phyloP scores from a whole-genome alignment of 2,329 filamentous ascomycete genomes.

The Emmonsiellopsis sp. region DNA sequence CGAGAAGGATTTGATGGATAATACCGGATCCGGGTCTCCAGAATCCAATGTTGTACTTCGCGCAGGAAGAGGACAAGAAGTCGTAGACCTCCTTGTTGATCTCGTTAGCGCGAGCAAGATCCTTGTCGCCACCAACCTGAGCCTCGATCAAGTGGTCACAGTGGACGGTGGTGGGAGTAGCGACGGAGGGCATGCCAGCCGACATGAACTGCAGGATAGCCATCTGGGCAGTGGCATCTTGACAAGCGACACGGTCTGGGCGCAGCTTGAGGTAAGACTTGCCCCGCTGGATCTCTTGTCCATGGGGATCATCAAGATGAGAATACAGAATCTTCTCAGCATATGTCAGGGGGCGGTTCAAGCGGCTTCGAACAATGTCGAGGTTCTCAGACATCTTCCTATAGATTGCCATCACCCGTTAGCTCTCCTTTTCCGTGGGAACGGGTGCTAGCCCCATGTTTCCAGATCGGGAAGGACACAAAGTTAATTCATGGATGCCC shows the following conservation, averaged over 20 bases:
- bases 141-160: constrained; percentile 99
- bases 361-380: constrained; percentile 72
- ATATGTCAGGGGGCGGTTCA: constrained; percentile 88
- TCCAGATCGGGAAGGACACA: background rate
- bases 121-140: constrained; percentile 84
- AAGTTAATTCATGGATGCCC: too few relatives aligned
- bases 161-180: constrained; percentile 92
- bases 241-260: constrained; percentile 95
- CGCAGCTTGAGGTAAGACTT: constrained; percentile 93
- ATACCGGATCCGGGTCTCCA: constrained; percentile 98
- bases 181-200: constrained; percentile 88
- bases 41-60: constrained; percentile 99
- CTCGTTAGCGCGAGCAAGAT: constrained; percentile 77
- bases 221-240: constrained; percentile 99
- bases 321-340: constrained; percentile 99
- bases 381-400: constrained; percentile 99
- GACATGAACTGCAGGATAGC: constrained; percentile 99
- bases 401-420: constrained; percentile 18
- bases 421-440: constrained; percentile 7
- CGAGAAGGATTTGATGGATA: constrained; percentile 96
- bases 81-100: constrained; percentile 99
- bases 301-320: constrained; percentile 92
- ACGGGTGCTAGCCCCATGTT: background rate
- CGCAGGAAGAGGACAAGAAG: constrained; percentile 86
- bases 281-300: constrained; percentile 92